Base-by-base conservation (phyloP, 805 yeast genomes). In the Hanseniaspora meyeri region DNA sequence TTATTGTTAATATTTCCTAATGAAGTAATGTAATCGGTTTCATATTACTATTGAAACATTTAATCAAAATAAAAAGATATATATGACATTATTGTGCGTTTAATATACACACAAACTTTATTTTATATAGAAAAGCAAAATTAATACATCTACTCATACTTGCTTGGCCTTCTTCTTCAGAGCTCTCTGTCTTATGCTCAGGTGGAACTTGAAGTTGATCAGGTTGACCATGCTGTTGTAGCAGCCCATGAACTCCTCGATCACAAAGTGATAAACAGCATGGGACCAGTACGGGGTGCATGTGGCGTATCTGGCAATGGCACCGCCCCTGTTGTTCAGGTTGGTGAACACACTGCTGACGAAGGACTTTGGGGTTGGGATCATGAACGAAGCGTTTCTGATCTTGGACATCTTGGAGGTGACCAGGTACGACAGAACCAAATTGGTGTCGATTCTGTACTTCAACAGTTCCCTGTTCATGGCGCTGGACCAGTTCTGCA, bases 371-470 rank as follows among this genome's bases (percentile, higher is more conserved):
- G 97, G 95, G 64, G 73, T 82, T 59, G 98, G 98, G 64, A 90
- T 86, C 63, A 81, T 63, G 38, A 75, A 67, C 24, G 95, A 83
- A 11, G 93, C 67, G 65, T 84, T 81, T 71, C 83, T 83, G 65
- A 93, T 80, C 75, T 93, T 93, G 47, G 97, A 90, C 97, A 93
- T 89, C 60, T 95, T 86, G 37, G 96, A 85, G 6, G 96, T 85
- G 43, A 93, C 97, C 63, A 93, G 75, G 70, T 93, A 93, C 10
- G 96, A 87, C 47, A 90, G 69, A 34, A 86, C 82, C 45, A 88
- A 73, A 70, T 91, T 89, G 57, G 88, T 97, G 65, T 93, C 98
- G 61, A 93, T 77, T 24, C 82, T 80, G 54, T 77, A 68, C 0
- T 78, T 69, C 54, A 75, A 72, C 64, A 93, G 76, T 70, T 93